Evolutionary conservation across 805 yeast genomes (phyloP).

Genomic region (Grigorovia yakushimaensis): DNA sequence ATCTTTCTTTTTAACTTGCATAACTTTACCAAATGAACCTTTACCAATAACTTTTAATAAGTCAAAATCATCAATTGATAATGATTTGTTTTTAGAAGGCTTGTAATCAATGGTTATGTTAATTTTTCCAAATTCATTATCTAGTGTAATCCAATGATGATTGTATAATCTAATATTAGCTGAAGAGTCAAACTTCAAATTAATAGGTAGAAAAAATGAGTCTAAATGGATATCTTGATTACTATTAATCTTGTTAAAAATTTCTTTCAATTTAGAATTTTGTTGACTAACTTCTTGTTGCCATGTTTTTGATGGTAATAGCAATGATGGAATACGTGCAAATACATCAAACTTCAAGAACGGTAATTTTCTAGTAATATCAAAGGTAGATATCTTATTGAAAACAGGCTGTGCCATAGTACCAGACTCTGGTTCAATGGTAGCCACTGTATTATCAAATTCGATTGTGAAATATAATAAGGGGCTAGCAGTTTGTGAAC

Average conservation of each 20-base stretch:
- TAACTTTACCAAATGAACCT: constrained; percentile 96
- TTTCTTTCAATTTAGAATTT: constrained; percentile 20
- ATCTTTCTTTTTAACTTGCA: constrained; percentile 96
- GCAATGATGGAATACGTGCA: constrained; percentile 62
- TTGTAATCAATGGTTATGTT: constrained; percentile 60
- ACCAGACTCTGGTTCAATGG: constrained; percentile 80
- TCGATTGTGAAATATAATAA: constrained; percentile 81
- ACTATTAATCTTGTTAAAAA: constrained; percentile 30
- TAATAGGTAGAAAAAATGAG: constrained; percentile 52
- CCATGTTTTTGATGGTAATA: constrained; percentile 37
- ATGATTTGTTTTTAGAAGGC: constrained; percentile 53
- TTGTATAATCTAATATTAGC: constrained; percentile 50
- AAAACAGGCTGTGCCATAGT: constrained; percentile 69
- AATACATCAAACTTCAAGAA: constrained; percentile 68
- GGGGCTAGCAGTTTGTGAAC: constrained; percentile 47
- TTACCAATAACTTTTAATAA: constrained; percentile 91
- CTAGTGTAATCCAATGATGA: constrained; percentile 46
- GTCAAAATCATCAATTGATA: constrained; percentile 87
- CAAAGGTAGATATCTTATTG: constrained; percentile 86
- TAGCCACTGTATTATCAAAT: constrained; percentile 87
- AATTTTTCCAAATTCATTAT: constrained; percentile 39
- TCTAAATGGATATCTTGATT: constrained; percentile 69
- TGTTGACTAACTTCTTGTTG: constrained; percentile 22
- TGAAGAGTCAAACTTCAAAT: constrained; percentile 40
- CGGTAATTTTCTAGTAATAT: constrained; percentile 57